phyloP scores from a whole-genome alignment of 2,329 filamentous ascomycete species.

The Decorospora gaudefroyi region DNA sequence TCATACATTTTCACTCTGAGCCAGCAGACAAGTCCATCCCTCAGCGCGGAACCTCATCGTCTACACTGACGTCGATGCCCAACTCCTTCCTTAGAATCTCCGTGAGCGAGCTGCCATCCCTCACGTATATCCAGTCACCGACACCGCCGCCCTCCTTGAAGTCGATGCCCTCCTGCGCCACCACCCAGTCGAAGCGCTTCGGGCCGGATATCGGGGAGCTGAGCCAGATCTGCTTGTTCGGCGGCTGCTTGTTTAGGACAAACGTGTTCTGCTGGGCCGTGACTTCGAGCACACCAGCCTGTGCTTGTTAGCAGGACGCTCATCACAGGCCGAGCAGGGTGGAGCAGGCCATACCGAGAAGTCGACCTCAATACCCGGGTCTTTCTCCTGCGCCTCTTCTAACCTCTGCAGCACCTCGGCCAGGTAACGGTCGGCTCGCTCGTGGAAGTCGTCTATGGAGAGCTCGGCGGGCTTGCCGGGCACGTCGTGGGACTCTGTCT shows the following conservation, averaged over 20 bases:
- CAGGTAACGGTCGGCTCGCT: constrained; percentile 76
- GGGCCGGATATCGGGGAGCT: constrained; percentile 89
- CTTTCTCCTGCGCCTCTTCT: constrained; percentile 74
- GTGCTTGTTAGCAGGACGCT: constrained; percentile 16
- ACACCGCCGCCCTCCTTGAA: constrained; percentile 76
- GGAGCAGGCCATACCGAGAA: constrained; percentile 66
- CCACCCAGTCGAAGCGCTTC: constrained; percentile 90
- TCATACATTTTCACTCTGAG: neutral
- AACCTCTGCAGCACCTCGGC: constrained; percentile 62
- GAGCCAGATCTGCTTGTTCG: constrained; percentile 97
- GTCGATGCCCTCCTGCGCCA: constrained; percentile 71
- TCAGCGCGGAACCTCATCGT: constrained; percentile 41
- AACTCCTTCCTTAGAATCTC: constrained; percentile 77
- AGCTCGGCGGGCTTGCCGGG: constrained; percentile 65
- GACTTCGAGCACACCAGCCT: constrained; percentile 87
- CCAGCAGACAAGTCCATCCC: neutral
- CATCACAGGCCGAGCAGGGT: neutral
- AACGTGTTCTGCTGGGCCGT: constrained; percentile 72
- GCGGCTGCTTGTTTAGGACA: constrained; percentile 97
- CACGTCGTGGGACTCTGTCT: constrained; percentile 42
- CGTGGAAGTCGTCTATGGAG: constrained; percentile 72
- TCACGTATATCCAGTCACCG: constrained; percentile 84
- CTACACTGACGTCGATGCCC: constrained; percentile 59
- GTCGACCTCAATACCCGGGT: constrained; percentile 82
- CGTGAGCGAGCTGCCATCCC: constrained; percentile 77